Conservation (phyloP, 768 basidiomycete genomes). For the Boletus patriciae region DNA sequence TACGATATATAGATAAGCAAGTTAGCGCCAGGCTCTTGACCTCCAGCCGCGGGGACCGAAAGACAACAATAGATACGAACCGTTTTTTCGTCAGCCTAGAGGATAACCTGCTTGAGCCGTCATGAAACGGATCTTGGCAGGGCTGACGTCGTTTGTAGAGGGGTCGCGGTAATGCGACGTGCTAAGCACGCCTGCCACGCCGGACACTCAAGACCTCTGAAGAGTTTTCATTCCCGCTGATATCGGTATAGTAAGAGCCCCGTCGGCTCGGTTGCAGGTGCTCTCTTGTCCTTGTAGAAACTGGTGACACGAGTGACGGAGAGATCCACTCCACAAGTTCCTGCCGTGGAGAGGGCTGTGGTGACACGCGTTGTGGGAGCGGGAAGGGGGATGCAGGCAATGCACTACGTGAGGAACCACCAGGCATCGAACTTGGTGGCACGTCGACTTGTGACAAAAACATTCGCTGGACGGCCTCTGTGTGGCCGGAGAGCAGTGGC, state of each 20-base stretch:
- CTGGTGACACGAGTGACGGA: constrained; percentile 19
- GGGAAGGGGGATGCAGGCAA: constrained; percentile 11
- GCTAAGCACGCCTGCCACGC: constrained; percentile 8
- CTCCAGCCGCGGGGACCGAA: constrained; percentile 11
- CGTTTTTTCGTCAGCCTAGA: constrained; percentile 10
- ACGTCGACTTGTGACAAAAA: constrained; percentile 20
- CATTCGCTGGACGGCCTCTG: constrained; percentile 20
- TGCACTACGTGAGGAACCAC: constrained; percentile 17
- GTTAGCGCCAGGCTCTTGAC: constrained; percentile 23
- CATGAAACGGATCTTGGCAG: constrained; percentile 9
- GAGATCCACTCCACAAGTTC: constrained; percentile 25
- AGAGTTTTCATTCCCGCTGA: constrained; percentile 32
- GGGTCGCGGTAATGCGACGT: constrained; percentile 4
- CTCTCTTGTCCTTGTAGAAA: constrained; percentile 21
- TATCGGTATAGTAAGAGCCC: constrained; percentile 29
- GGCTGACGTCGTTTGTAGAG: constrained; percentile 7
- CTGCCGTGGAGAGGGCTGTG: constrained; percentile 32
- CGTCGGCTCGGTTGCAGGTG: constrained; percentile 14
- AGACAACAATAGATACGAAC: constrained; percentile 13
- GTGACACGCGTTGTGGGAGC: constrained; percentile 25
- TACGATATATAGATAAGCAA: constrained; percentile 27
- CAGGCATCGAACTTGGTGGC: constrained; percentile 13
- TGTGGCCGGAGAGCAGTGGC: constrained; percentile 18
- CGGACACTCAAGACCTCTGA: constrained; percentile 6
- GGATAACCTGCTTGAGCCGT: not conserved